Evolutionary conservation across 2,329 filamentous ascomycete species (phyloP).

Genomic region (Hymenoscyphus fraxineus): DNA sequence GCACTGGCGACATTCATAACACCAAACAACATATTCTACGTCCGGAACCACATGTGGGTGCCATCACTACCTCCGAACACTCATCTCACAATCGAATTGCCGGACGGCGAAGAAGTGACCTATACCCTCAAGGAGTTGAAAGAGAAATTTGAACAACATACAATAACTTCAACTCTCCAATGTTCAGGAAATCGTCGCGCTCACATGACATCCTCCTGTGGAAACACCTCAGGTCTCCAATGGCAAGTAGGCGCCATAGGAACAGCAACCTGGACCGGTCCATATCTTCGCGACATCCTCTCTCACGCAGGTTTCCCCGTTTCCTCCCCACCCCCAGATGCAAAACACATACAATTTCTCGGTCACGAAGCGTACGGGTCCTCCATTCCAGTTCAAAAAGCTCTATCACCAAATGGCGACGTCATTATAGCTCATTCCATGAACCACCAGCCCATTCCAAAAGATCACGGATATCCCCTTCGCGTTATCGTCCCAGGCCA

Average conservation of each 20-base stretch:
- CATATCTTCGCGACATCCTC: slow-evolving; percentile 44
- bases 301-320: slow-evolving; percentile 38
- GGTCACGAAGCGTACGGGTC: slow-evolving; percentile 23
- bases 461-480: slow-evolving; percentile 45
- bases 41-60: slow-evolving; percentile 52
- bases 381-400: slow-evolving; percentile 45
- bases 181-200: slow-evolving; percentile 50
- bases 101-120: slow-evolving; percentile 35
- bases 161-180: slow-evolving; percentile 45
- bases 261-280: slow-evolving; percentile 50
- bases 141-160: slow-evolving; percentile 42
- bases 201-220: slow-evolving; percentile 48
- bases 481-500: slow-evolving; percentile 42
- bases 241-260: slow-evolving; percentile 45
- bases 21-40: slow-evolving; percentile 48
- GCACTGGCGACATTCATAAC: slow-evolving; percentile 48
- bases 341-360: slow-evolving; percentile 21
- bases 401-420: slow-evolving; percentile 45
- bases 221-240: slow-evolving; percentile 44
- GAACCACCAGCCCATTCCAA: slow-evolving; percentile 42
- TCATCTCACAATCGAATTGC: slow-evolving; percentile 43
- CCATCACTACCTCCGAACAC: slow-evolving; percentile 31
- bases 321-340: slow-evolving; percentile 17
- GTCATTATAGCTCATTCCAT: slow-evolving; percentile 47
- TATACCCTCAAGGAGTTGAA: slow-evolving; percentile 44